phyloP scores from a whole-genome alignment of 164 flowering plant genomes.

The Sextonia rubra region DNA sequence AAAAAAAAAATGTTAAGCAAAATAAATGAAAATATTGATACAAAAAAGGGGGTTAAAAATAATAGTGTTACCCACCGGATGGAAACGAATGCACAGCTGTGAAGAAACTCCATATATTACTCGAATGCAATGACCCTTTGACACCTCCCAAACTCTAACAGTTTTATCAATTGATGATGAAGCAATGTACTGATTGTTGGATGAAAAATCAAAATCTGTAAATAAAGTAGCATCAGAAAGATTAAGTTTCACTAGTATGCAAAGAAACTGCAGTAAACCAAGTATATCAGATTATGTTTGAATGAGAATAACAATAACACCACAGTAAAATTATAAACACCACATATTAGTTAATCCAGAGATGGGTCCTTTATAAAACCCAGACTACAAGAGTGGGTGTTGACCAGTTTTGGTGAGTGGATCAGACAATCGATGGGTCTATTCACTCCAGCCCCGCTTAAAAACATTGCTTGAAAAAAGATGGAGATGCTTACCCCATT shows the following conservation, averaged over 20 bases:
- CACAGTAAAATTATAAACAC: too few relatives aligned
- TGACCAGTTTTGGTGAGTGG: too few relatives aligned
- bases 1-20: neutral
- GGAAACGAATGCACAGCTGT: slow-evolving; percentile 91
- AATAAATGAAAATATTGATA: neutral
- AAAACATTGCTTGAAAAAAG: too few relatives aligned
- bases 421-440: too few relatives aligned
- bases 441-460: too few relatives aligned
- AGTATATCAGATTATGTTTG: too few relatives aligned
- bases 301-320: too few relatives aligned
- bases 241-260: neutral
- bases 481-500: too few relatives aligned
- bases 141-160: slow-evolving; percentile 93
- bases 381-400: too few relatives aligned
- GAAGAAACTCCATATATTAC: slow-evolving; percentile 91
- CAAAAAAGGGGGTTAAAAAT: neutral
- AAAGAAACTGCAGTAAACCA: too few relatives aligned
- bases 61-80: slow-evolving; percentile 67
- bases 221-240: slow-evolving; percentile 18
- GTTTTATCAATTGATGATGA: slow-evolving; percentile 94
- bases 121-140: slow-evolving; percentile 80
- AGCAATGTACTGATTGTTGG: slow-evolving; percentile 94
- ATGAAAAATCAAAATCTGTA: slow-evolving; percentile 97
- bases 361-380: neutral
- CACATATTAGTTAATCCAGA: neutral